Percentiles rank a stretch among this genome's conserved stretches.
These are phyloP conservation scores for Fusarium burgessii DNA, from an alignment of 2,329 filamentous ascomycete species.

Conservation along the genomic window DNA sequence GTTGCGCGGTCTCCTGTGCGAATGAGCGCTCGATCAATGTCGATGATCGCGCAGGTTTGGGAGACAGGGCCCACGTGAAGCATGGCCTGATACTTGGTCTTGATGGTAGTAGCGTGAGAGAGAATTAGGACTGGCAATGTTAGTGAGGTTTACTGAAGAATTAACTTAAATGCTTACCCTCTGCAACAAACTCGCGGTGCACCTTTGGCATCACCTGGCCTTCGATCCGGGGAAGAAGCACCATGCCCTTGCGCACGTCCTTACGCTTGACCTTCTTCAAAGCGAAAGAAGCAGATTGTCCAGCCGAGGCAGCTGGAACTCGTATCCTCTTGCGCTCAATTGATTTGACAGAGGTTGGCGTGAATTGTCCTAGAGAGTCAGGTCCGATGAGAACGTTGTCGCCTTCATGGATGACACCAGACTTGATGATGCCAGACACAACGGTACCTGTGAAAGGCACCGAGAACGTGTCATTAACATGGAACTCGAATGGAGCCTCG, in stretches of 20 bases:
- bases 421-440: slow-evolving; percentile 92
- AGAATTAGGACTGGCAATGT: slow-evolving; percentile 80
- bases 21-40: slow-evolving; percentile 96
- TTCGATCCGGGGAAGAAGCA: slow-evolving; percentile 87
- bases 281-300: slow-evolving; percentile 93
- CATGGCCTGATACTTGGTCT: slow-evolving; percentile 97
- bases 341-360: slow-evolving; percentile 85
- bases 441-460: slow-evolving; percentile 98
- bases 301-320: slow-evolving; percentile 88
- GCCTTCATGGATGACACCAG: slow-evolving; percentile 88
- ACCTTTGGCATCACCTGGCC: slow-evolving; percentile 77
- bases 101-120: slow-evolving; percentile 96
- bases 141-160: neutral
- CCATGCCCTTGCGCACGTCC: slow-evolving; percentile 98
- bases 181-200: slow-evolving; percentile 80
- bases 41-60: slow-evolving; percentile 97
- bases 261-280: slow-evolving; percentile 88
- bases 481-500: slow-evolving; percentile 90
- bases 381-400: slow-evolving; percentile 91
- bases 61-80: slow-evolving; percentile 94
- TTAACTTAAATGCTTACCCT: slow-evolving; percentile 62
- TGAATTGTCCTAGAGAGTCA: slow-evolving; percentile 90
- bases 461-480: slow-evolving; percentile 97
- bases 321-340: slow-evolving; percentile 95
- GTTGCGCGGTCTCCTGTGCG: slow-evolving; percentile 93